A percentile compares a stretch with the other conserved stretches of the same genome.
Conservation (phyloP, 2,329 filamentous ascomycete genomes). For the Monilinia vaccinii-corymbosi region DNA sequence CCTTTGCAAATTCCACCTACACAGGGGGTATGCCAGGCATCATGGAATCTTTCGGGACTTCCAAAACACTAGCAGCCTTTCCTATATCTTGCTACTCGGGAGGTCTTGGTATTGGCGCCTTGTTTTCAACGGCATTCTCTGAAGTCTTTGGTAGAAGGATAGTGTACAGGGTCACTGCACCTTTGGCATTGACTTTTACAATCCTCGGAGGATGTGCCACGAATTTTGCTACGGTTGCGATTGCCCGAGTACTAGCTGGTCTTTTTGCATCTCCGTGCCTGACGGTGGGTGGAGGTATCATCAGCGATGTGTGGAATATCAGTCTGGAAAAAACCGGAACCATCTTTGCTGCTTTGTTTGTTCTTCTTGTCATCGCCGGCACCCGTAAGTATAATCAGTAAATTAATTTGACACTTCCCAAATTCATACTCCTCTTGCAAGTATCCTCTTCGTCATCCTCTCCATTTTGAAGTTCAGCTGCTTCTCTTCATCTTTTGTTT, state of each 20-base stretch:
- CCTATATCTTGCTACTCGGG: slow-evolving; percentile 11
- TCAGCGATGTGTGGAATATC: slow-evolving; percentile 15
- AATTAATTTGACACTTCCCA: background rate
- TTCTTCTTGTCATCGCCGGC: slow-evolving; percentile 2
- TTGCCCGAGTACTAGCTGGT: slow-evolving; percentile 10
- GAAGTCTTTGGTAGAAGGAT: slow-evolving; percentile 11
- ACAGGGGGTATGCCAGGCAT: slow-evolving; percentile 8
- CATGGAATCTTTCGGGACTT: background rate
- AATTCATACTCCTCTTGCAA: background rate
- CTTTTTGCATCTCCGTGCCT: slow-evolving; percentile 7
- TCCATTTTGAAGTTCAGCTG: too few species aligned
- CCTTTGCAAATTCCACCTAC: slow-evolving; percentile 11
- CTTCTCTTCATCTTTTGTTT: too few species aligned
- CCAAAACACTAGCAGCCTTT: slow-evolving; percentile 7
- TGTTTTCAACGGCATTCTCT: slow-evolving; percentile 7
- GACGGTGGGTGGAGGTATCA: slow-evolving; percentile 7
- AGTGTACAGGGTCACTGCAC: slow-evolving; percentile 8
- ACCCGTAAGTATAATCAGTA: background rate
- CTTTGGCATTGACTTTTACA: slow-evolving; percentile 11
- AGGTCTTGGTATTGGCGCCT: slow-evolving; percentile 12
- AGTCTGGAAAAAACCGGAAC: slow-evolving; percentile 11
- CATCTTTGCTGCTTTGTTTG: slow-evolving; percentile 9
- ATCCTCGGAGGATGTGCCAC: slow-evolving; percentile 3
- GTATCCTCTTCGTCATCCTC: background rate
- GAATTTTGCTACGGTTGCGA: background rate